These are phyloP conservation scores for Didymellaceae sp. DNA, from an alignment of 2,329 filamentous ascomycete genomes.

Conservation along the genomic window DNA sequence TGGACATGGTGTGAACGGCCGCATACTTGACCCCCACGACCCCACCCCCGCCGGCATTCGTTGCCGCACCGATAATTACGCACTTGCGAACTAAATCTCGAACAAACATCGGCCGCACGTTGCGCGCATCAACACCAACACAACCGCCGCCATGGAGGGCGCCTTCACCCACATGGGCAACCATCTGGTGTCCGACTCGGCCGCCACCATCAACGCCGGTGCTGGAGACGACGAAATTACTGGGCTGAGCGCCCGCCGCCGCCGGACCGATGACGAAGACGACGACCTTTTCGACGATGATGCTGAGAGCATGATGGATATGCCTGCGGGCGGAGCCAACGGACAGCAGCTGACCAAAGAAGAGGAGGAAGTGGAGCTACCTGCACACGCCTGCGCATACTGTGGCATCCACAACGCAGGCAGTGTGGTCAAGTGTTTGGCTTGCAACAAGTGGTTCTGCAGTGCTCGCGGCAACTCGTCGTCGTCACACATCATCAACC, in stretches of 20 bases:
- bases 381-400: constrained; percentile 89
- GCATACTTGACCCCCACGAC: constrained; percentile 8
- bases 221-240: constrained; percentile 87
- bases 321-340: constrained; percentile 77
- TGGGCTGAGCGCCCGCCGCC: constrained; percentile 70
- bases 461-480: constrained; percentile 95
- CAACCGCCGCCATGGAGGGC: constrained; percentile 70
- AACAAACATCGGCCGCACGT: constrained; percentile 13
- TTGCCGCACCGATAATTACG: constrained; percentile 14
- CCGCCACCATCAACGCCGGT: constrained; percentile 85
- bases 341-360: constrained; percentile 59
- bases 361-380: constrained; percentile 84
- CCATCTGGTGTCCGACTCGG: constrained; percentile 82
- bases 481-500: constrained; percentile 97
- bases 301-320: constrained; percentile 76
- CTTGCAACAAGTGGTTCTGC: constrained; percentile 99
- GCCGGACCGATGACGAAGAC: constrained; percentile 86
- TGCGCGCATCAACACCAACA: constrained; percentile 16
- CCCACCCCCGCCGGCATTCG: constrained; percentile 12
- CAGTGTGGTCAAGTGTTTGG: constrained; percentile 94
- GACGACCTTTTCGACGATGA: constrained; percentile 82
- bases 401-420: constrained; percentile 96
- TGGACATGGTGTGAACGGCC: constrained; percentile 38
- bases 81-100: constrained; percentile 16
- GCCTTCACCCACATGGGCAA: constrained; percentile 89